These are phyloP conservation scores for Musa beccarii DNA, from an alignment of 176 grass and related monocot species.

Conservation along the genomic window DNA sequence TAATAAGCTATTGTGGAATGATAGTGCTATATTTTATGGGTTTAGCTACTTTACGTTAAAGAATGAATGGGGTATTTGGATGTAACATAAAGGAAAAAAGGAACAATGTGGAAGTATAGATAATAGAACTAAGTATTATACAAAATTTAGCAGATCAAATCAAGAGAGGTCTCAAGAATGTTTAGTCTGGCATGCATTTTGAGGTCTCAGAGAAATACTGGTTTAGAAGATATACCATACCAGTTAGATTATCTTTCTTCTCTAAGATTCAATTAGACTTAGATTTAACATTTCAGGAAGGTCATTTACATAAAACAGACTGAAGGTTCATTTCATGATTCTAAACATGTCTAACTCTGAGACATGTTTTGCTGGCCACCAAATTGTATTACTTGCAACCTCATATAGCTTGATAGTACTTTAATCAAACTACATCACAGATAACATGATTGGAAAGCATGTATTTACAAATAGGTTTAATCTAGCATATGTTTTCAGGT, in stretches of 20 bases:
- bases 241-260: neutral
- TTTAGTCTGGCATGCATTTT: no score
- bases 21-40: no score
- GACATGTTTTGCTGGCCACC: neutral
- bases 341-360: neutral
- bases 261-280: neutral
- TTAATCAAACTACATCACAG: neutral
- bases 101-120: no score
- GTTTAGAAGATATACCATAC: neutral
- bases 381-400: neutral
- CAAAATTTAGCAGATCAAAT: no score
- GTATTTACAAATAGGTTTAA: no score
- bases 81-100: no score
- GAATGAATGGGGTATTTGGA: no score
- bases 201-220: no score
- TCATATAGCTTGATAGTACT: neutral
- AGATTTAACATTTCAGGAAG: neutral
- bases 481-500: no score
- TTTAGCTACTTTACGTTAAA: no score
- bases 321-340: neutral
- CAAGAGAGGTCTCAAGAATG: no score
- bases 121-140: no score
- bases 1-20: neutral
- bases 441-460: neutral
- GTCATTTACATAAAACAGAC: neutral